A percentile compares a stretch with the other conserved stretches of the same genome.
These are phyloP conservation scores for Pseudocercospora musae DNA, from an alignment of 2,329 filamentous ascomycete species.

Conservation along the genomic window DNA sequence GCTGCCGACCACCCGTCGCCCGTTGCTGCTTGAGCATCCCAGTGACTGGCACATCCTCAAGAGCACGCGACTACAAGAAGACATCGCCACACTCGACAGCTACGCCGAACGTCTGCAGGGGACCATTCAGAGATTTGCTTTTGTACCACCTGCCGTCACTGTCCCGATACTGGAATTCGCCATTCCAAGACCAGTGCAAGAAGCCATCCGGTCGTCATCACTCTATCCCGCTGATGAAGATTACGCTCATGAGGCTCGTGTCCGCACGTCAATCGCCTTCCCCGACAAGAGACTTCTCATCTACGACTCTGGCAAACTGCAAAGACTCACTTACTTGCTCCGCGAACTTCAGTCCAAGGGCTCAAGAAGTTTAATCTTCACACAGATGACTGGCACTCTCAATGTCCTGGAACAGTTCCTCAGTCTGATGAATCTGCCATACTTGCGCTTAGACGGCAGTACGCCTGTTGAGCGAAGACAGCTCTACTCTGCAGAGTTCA, in stretches of 20 bases:
- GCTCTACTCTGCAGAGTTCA: conserved; percentile 94
- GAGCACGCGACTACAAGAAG: conserved; percentile 26
- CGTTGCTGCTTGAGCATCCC: conserved; percentile 26
- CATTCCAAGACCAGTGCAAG: conserved; percentile 26
- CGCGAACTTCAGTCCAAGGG: conserved; percentile 83
- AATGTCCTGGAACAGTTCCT: conserved; percentile 97
- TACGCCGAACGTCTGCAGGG: conserved; percentile 70
- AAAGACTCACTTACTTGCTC: conserved; percentile 80
- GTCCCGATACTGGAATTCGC: conserved; percentile 48
- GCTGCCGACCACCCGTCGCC: conserved; percentile 21
- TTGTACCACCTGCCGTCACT: conserved; percentile 84
- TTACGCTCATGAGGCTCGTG: conserved; percentile 89
- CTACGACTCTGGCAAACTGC: conserved; percentile 96
- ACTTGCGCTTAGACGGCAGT: conserved; percentile 91
- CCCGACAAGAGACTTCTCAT: conserved; percentile 94
- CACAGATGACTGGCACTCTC: conserved; percentile 98
- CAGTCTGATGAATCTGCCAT: conserved; percentile 96
- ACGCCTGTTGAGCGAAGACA: conserved; percentile 96
- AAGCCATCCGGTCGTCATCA: conserved; percentile 23
- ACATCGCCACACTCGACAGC: conserved; percentile 63
- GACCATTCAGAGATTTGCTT: conserved; percentile 82
- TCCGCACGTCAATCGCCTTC: conserved; percentile 91
- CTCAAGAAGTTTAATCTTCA: conserved; percentile 95
- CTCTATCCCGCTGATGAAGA: conserved; percentile 56
- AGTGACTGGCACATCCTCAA: conserved; percentile 27